Conservation (phyloP, 2,329 filamentous ascomycete genomes). For the Penicillium concentricum region DNA sequence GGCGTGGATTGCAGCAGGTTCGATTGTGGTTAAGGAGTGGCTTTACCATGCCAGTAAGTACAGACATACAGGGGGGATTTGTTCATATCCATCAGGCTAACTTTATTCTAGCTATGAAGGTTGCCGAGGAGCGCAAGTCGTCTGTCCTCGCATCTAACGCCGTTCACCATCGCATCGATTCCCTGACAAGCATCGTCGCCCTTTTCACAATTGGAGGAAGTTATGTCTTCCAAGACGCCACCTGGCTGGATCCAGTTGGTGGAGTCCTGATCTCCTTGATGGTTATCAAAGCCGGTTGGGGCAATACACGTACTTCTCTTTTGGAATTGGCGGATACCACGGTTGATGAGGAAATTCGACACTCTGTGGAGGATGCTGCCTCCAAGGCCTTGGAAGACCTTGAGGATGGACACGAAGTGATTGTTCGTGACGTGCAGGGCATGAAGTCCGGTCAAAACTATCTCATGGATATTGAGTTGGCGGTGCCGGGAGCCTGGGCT, state of each 20-base stretch:
- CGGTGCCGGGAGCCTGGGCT: conserved; percentile 73
- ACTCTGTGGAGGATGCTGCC: conserved; percentile 66
- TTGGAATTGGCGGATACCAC: conserved; percentile 88
- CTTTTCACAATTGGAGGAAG: conserved; percentile 85
- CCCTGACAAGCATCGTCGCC: conserved; percentile 90
- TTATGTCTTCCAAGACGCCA: conserved; percentile 78
- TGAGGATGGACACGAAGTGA: conserved; percentile 57
- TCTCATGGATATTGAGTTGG: conserved; percentile 83
- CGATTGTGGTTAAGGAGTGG: conserved; percentile 93
- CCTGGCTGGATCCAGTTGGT: conserved; percentile 92
- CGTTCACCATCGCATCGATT: conserved; percentile 94
- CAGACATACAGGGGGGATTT: neutral
- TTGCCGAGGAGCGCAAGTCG: conserved; percentile 89
- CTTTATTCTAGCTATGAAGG: conserved; percentile 73
- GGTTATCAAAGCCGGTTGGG: conserved; percentile 85
- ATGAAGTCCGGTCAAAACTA: conserved; percentile 97
- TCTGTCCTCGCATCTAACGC: conserved; percentile 95
- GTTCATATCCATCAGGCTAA: conserved; percentile 3
- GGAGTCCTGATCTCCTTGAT: conserved; percentile 89
- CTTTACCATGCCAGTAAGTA: conserved; percentile 89
- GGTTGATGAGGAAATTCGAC: conserved; percentile 80
- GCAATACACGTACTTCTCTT: conserved; percentile 78
- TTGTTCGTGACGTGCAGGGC: conserved; percentile 77
- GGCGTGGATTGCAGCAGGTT: conserved; percentile 88
- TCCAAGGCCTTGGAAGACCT: conserved; percentile 58